Conservation (phyloP, 805 yeast genomes). For the Yarrowia sp. region DNA sequence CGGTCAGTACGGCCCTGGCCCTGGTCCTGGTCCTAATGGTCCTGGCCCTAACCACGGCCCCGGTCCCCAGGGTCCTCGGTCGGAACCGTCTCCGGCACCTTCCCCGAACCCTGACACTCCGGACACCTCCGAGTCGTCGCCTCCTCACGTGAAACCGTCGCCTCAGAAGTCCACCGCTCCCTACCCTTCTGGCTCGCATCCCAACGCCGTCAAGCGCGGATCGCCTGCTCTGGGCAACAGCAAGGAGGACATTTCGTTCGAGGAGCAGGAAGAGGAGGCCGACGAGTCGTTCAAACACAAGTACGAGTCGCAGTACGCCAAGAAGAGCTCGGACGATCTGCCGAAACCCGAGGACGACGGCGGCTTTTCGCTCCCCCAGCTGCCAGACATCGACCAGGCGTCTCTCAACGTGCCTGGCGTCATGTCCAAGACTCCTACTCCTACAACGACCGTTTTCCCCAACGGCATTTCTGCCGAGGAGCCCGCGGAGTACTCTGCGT, state of each 20-base stretch:
- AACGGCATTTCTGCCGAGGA: conserved; percentile 16
- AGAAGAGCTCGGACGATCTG: conserved; percentile 10
- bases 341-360: conserved; percentile 11
- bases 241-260: conserved; percentile 38
- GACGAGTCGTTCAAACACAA: conserved; percentile 38
- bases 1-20: conserved; percentile 11
- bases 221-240: conserved; percentile 28
- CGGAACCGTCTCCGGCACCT: neutral
- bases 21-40: neutral
- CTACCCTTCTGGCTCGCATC: conserved; percentile 22
- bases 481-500: conserved; percentile 22
- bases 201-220: conserved; percentile 31
- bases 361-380: conserved; percentile 23
- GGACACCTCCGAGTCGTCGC: conserved; percentile 16
- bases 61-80: neutral
- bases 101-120: conserved; percentile 17
- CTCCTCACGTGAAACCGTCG: conserved; percentile 13
- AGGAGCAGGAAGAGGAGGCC: conserved; percentile 38
- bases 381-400: conserved; percentile 29
- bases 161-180: neutral
- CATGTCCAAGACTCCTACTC: conserved; percentile 32
- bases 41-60: conserved; percentile 2
- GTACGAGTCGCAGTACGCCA: conserved; percentile 34
- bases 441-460: conserved; percentile 17
- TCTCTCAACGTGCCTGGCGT: conserved; percentile 22